Evolutionary conservation across 75 land plant species (phyloP), one percentile per base, ranked within the genome.

Genomic region (Sequoiadendron giganteum): DNA sequence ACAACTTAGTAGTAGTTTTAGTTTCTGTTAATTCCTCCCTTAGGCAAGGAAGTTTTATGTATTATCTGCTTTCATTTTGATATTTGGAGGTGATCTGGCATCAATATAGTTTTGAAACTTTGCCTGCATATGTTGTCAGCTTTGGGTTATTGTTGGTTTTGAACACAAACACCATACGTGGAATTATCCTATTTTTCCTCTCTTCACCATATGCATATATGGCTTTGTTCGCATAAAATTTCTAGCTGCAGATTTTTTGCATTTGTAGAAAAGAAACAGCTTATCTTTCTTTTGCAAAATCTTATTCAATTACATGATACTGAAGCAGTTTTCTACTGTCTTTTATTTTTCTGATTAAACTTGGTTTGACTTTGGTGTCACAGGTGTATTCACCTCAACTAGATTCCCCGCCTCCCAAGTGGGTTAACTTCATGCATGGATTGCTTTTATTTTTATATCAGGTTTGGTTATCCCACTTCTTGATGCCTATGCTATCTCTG

Each of bases 351-450:
- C 38, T 10, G 15, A 73, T 39, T 73, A 73, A 73, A 11, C 77
- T 65, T 34, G 36, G 34, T 32, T 11, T 55, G 13, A 61, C n/a
- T 19, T 55, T 55, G 30, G 21, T 55, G 56, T 86, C 48, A 40
- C 87, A 97, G 99, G 88, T 97, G 40, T 97, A 96, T 92, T 92
- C 98, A 42, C 99, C 99, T 87, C 95, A 86, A 49, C 79, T 97
- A 87, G 99, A 97, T 88, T 80, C 94, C 48, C 90, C 95, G 14
- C 95, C 96, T 3, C 99, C 99, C 28, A 90, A 91, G 87, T 97
- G 99, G 99, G 98, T 97, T 39, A 90, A 95, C 91, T 92, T 97
- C 68, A 92, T 91, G 9, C 99, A 97, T 93, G 99, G 98, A n/a
- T 55, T 97, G 88, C 96, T 97, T 61, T 94, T 97, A 28, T 97